These are phyloP conservation scores for Suillus decipiens DNA, from an alignment of 768 basidiomycete genomes.

Conservation along the genomic window DNA sequence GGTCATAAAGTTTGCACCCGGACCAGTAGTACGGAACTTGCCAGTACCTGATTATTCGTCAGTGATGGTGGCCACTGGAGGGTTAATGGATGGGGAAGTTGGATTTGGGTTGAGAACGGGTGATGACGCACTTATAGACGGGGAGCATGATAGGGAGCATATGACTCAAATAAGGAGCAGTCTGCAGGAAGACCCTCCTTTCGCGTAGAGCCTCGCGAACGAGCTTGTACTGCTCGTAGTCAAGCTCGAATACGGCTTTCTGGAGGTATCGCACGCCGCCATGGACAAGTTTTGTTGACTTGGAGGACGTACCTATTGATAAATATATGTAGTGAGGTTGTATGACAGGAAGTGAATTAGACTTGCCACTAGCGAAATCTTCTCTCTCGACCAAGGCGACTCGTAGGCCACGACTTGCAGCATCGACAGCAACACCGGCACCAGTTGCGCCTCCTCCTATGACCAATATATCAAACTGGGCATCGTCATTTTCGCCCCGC, in stretches of 20 bases:
- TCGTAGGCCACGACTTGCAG: conserved; percentile 85
- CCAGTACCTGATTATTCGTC: conserved; percentile 67
- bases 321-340: not conserved
- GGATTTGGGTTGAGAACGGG: not conserved
- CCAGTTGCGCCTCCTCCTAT: conserved; percentile 97
- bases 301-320: conserved; percentile 83
- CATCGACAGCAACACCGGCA: conserved; percentile 95
- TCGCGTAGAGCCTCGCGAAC: conserved; percentile 95
- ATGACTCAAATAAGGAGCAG: conserved; percentile 87
- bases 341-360: not conserved
- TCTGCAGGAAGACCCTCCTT: conserved; percentile 90
- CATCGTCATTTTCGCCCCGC: conserved; percentile 48
- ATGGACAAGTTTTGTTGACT: conserved; percentile 97
- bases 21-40: conserved; percentile 95
- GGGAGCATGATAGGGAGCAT: conserved; percentile 99
- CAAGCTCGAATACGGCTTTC: conserved; percentile 93
- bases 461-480: conserved; percentile 70
- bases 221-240: conserved; percentile 96
- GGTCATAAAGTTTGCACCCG: conserved; percentile 95
- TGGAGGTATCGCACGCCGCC: conserved; percentile 97
- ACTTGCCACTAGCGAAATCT: conserved; percentile 85
- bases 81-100: not conserved
- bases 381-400: conserved; percentile 93
- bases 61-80: conserved; percentile 1
- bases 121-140: conserved; percentile 74